Conservation (phyloP, 2,329 filamentous ascomycete genomes). For the Cladophialophora psammophila region DNA sequence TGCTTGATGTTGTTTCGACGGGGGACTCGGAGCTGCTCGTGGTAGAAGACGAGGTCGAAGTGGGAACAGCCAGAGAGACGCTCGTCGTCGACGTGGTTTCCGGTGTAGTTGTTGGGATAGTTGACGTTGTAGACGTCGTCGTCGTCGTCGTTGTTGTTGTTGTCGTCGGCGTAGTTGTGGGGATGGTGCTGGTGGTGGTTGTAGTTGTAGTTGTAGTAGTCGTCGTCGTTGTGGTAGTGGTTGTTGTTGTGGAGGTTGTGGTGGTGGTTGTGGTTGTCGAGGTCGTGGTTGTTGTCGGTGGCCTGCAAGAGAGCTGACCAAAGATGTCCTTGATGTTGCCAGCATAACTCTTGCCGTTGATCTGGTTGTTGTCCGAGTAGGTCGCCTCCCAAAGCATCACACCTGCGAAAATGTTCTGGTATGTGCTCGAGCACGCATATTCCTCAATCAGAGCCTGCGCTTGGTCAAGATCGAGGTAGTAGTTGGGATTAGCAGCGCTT, state of each 20-base stretch:
- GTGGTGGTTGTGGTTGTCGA: slow-evolving; percentile 29
- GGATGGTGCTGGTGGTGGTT: background rate
- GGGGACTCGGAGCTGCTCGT: background rate
- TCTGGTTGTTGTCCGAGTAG: slow-evolving; percentile 54
- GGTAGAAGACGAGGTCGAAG: background rate
- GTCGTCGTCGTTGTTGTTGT: slow-evolving; percentile 23
- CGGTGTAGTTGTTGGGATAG: slow-evolving; percentile 5
- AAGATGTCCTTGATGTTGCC: slow-evolving; percentile 59
- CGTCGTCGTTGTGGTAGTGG: slow-evolving; percentile 21
- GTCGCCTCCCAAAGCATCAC: slow-evolving; percentile 68
- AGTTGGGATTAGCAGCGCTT: slow-evolving; percentile 43
- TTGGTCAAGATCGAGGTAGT: slow-evolving; percentile 58
- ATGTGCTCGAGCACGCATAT: slow-evolving; percentile 49
- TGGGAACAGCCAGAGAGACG: slow-evolving; percentile 3
- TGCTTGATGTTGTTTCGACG: slow-evolving; percentile 4
- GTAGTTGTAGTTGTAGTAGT: slow-evolving; percentile 13
- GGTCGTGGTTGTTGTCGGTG: slow-evolving; percentile 26
- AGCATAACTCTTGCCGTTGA: slow-evolving; percentile 55
- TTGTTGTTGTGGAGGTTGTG: slow-evolving; percentile 29
- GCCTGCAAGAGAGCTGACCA: slow-evolving; percentile 33
- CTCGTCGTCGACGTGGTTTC: background rate
- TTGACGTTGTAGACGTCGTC: slow-evolving; percentile 20
- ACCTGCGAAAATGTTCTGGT: slow-evolving; percentile 59
- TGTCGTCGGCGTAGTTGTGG: slow-evolving; percentile 1
- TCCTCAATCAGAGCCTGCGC: slow-evolving; percentile 55